Evolutionary conservation across 139 green algal species (phyloP).

Genomic region (Closterium sp.): DNA sequence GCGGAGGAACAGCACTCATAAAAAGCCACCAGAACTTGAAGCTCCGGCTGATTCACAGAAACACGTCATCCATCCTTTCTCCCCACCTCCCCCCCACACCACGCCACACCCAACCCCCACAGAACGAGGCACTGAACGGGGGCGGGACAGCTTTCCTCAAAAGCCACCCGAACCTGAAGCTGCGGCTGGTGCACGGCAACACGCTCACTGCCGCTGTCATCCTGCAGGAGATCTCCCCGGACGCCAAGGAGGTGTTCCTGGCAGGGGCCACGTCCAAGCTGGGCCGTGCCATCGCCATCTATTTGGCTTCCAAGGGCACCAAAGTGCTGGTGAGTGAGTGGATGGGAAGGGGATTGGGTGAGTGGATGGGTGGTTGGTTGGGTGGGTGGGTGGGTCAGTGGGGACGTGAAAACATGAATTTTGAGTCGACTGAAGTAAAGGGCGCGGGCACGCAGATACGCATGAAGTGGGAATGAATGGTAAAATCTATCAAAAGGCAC

Average conservation of each 20-base stretch:
- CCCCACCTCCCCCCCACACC: no score
- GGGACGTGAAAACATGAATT: no score
- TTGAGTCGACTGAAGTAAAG: no score
- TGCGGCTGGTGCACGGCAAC: slow-evolving; percentile 60
- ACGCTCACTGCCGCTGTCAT: slow-evolving; percentile 59
- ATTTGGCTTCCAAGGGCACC: slow-evolving; percentile 45
- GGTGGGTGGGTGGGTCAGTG: not conserved
- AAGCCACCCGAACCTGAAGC: slow-evolving; percentile 42
- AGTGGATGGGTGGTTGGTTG: slow-evolving; percentile 42
- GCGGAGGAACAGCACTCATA: slow-evolving; percentile 22
- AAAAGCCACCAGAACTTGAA: slow-evolving; percentile 21
- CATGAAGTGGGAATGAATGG: no score
- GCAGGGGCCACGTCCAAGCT: slow-evolving; percentile 58
- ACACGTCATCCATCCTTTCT: no score
- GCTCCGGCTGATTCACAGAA: not conserved
- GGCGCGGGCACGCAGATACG: no score
- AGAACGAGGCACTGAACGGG: slow-evolving; percentile 57
- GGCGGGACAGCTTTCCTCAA: slow-evolving; percentile 53
- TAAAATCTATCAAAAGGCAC: no score
- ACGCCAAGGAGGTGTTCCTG: slow-evolving; percentile 53
- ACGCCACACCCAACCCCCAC: slow-evolving; percentile 45
- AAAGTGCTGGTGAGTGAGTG: slow-evolving; percentile 43
- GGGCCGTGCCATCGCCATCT: slow-evolving; percentile 57
- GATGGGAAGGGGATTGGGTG: not conserved
- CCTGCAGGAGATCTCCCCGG: slow-evolving; percentile 48